phyloP scores from a whole-genome alignment of 148 eudicot species.

The Spergularia bocconei region DNA sequence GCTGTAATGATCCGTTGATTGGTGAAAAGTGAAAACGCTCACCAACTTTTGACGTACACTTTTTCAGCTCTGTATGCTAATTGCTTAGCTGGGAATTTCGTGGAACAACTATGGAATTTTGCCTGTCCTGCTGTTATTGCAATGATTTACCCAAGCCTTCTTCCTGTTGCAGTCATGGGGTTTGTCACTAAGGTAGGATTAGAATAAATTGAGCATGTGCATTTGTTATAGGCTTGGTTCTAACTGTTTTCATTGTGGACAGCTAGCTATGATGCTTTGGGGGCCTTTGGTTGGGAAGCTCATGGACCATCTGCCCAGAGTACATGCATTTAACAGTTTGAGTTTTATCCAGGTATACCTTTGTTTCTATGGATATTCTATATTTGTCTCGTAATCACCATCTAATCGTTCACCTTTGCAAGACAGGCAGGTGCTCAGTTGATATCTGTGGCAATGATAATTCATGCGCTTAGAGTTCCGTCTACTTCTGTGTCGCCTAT shows the following conservation, averaged over 20 bases:
- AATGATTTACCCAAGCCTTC: constrained; percentile 89
- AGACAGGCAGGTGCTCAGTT: constrained; percentile 81
- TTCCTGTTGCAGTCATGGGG: constrained; percentile 88
- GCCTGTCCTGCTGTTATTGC: constrained; percentile 96
- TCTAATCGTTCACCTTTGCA: constrained; percentile 22
- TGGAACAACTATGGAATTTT: constrained; percentile 96
- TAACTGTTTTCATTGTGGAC: constrained; percentile 33
- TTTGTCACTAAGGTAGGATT: constrained; percentile 68
- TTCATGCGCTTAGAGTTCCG: constrained; percentile 56
- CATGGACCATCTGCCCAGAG: constrained; percentile 87
- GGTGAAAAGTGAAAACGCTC: background rate
- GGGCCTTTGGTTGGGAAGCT: constrained; percentile 89
- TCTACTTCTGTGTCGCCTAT: constrained; percentile 41
- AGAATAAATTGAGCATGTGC: constrained; percentile 7
- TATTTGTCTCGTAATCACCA: constrained; percentile 8
- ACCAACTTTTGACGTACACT: constrained; percentile 10
- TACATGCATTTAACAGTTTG: constrained; percentile 67
- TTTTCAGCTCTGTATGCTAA: constrained; percentile 81
- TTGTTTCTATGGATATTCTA: constrained; percentile 1
- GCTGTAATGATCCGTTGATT: background rate
- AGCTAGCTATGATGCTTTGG: constrained; percentile 75
- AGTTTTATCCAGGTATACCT: constrained; percentile 59
- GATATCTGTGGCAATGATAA: constrained; percentile 80
- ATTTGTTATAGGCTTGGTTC: background rate
- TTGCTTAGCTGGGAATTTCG: constrained; percentile 81